A percentile compares a stretch with the other conserved stretches of the same genome.
These are phyloP conservation scores for Globisporangium paroecandrum DNA, from an alignment of 352 stramenopile genomes.

Conservation along the genomic window DNA sequence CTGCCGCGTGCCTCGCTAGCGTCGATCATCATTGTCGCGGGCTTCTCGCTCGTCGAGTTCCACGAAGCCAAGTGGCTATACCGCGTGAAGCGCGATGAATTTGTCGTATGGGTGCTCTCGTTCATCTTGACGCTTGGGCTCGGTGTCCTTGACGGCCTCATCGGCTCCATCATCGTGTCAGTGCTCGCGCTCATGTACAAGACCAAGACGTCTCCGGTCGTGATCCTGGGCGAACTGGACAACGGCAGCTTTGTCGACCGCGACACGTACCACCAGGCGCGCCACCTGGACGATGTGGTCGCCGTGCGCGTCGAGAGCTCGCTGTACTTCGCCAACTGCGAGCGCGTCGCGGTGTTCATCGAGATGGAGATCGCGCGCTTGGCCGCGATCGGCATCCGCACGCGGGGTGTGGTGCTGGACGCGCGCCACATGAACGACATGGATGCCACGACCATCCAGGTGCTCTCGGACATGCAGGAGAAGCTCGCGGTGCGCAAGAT, in stretches of 20 bases:
- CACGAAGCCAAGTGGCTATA: constrained; percentile 83
- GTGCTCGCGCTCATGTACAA: constrained; percentile 58
- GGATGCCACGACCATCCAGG: constrained; percentile 58
- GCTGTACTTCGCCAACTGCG: constrained; percentile 61
- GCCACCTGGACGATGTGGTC: constrained; percentile 27
- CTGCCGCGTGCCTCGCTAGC: constrained; percentile 75
- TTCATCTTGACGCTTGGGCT: constrained; percentile 51
- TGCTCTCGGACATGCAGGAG: constrained; percentile 51
- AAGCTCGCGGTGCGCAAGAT: constrained; percentile 44
- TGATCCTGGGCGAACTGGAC: constrained; percentile 36
- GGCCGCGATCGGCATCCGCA: constrained; percentile 22
- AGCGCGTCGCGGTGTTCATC: constrained; percentile 34
- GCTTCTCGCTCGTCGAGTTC: constrained; percentile 87
- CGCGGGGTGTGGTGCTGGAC: constrained; percentile 43
- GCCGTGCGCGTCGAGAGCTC: constrained; percentile 49
- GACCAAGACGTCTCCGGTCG: constrained; percentile 35
- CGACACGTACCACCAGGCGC: constrained; percentile 23
- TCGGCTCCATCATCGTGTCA: constrained; percentile 51
- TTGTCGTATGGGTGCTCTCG: constrained; percentile 44
- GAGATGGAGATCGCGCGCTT: constrained; percentile 36
- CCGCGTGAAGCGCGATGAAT: constrained; percentile 49
- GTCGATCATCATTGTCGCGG: constrained; percentile 88
- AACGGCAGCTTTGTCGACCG: constrained; percentile 38
- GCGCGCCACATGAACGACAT: constrained; percentile 48
- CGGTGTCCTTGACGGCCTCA: constrained; percentile 45